Evolutionary conservation across 805 yeast genomes (phyloP), one percentile per base, ranked within the genome.

Genomic region (Sugiyamaella mastotermitis): DNA sequence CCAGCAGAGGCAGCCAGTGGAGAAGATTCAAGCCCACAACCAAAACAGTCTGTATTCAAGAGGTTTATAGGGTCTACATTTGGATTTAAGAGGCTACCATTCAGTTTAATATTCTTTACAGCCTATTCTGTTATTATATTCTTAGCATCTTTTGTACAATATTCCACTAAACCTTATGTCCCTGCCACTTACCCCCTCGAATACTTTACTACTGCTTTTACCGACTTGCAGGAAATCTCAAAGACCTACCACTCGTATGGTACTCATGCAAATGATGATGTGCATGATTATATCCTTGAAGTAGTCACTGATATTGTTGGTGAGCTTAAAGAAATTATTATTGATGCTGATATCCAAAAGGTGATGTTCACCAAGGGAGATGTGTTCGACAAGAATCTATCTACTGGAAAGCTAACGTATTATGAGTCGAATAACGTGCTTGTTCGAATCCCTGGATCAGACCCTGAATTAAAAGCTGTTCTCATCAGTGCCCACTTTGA

Each of bases 401-500:
- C 47, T 5, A 64, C 58, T 28, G 58, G 65, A 3, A 65, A 77
- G 38, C 69, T 83, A 9, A 64, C 76, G n/a, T 86, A 83, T 61
- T 88, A 74, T 54, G 95, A 88, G 57, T 76, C 90, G 38, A 76
- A 83, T 45, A 88, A 88, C 52, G 63, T 88, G n/a, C 51, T 84
- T 28, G 95, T 80, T 5, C 77, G 82, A 53, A 60, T 88, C 26
- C 69, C 76, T 51, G 96, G 96, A 18, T 55, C 65, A 10, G 64
- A 80, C 37, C 62, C 70, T 1, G 49, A 61, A 0, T 60, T 82
- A 35, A 80, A 82, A 1, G 94, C 87, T 1, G 58, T 87, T 3
- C 60, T 87, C 29, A 56, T 88, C 3, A 80, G 92, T 49, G 87
- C 96, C 4, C 97, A 88, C 62, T 88, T 66, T 52, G 97, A 87